Evolutionary conservation across 805 yeast species (phyloP), one percentile per base, ranked within the genome.

Genomic region (Crinitomyces ghanaensis): DNA sequence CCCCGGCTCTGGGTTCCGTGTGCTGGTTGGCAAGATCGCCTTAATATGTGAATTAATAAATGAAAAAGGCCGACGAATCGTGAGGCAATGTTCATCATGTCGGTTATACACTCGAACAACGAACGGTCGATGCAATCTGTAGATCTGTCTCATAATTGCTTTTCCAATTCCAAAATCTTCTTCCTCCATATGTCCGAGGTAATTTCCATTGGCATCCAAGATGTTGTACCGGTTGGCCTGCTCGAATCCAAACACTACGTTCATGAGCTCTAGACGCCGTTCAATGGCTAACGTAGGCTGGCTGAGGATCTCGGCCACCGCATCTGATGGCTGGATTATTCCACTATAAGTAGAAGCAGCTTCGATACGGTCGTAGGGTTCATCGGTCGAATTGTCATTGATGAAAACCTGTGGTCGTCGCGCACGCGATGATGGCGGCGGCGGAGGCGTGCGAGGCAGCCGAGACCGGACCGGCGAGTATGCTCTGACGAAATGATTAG

Each of bases 271-370:
- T 16, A 91, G 63, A 50, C 82, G 80, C 37, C 98, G 67, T 50
- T 88, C 95, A 29, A 91, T 72, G 1, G 88, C 84, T 14, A 88
- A 55, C 4, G 88, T 79, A 1, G 96, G 96, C 46, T 83, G 83
- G 26, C 68, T 67, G 26, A 88, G 57, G 4, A 86, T 60, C 27
- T 65, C 62, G 19, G 72, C 68, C 15, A 79, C 65, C 0, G 79
- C 76, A 49, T 79, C 84, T 7, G 65, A 54, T 4, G 61, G 60
- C 3, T 70, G 66, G 16, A 77, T 66, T 14, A 73, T 48, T 1
- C 77, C 78, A 24, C 63, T 62, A 6, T 63, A 47, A 51, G 65
- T 65, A 19, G 68, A 20, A 15, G 29, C 37, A 23, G 63, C 12
- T 11, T 19, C 15, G n/a, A 15, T 15, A 11, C 32, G 15, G 9